Evolutionary conservation across 495 filamentous ascomycete genomes (phyloP).

Genomic region (Lasiosphaeria ovina): DNA sequence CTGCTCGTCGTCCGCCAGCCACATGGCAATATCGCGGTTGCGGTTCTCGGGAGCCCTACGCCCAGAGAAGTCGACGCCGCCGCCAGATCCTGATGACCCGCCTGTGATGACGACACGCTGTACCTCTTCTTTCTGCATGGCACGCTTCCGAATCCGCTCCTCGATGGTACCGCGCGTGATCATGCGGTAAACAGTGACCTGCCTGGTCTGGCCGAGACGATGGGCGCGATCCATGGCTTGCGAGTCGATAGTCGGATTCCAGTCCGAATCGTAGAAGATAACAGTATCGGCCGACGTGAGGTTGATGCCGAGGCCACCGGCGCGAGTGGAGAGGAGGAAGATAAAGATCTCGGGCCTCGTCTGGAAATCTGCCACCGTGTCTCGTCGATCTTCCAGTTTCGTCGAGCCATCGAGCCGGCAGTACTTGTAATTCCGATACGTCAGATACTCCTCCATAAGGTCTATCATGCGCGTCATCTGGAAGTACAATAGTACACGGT

Average conservation of each 20-base stretch:
- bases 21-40: slow-evolving; percentile 94
- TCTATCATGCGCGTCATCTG: slow-evolving; percentile 99
- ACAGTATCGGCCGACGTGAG: slow-evolving; percentile 89
- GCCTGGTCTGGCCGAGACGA: slow-evolving; percentile 92
- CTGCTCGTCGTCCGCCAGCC: slow-evolving; percentile 94
- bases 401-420: slow-evolving; percentile 94
- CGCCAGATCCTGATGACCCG: slow-evolving; percentile 57
- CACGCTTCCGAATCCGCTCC: slow-evolving; percentile 96
- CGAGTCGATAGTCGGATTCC: slow-evolving; percentile 98
- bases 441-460: slow-evolving; percentile 97
- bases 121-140: slow-evolving; percentile 97
- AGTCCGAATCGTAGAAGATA: slow-evolving; percentile 99
- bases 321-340: slow-evolving; percentile 92
- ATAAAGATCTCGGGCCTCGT: slow-evolving; percentile 89
- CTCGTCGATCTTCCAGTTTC: slow-evolving; percentile 95
- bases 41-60: slow-evolving; percentile 78
- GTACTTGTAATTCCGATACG: slow-evolving; percentile 98
- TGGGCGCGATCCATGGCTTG: slow-evolving; percentile 99
- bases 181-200: slow-evolving; percentile 95
- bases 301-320: slow-evolving; percentile 97
- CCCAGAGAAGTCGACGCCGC: slow-evolving; percentile 84
- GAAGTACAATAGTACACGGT: slow-evolving; percentile 99
- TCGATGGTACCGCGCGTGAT: slow-evolving; percentile 98
- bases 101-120: slow-evolving; percentile 97
- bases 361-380: slow-evolving; percentile 97